Conservation (phyloP, 805 yeast genomes). For the Candida oleophila region DNA sequence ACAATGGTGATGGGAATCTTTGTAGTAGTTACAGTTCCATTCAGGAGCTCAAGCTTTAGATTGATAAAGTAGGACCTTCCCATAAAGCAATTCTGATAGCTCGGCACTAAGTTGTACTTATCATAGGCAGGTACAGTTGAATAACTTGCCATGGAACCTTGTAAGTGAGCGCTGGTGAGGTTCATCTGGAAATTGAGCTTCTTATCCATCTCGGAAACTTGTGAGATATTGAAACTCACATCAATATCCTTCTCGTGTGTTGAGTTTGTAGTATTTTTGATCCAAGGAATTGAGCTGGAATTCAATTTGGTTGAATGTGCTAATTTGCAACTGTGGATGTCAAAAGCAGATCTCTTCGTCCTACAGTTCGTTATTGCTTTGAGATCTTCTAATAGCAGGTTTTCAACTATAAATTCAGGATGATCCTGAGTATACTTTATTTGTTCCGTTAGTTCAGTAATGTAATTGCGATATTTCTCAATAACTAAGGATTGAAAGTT, state of each 20-base stretch:
- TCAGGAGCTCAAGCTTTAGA: neutral
- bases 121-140: slow-evolving; percentile 2
- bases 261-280: neutral
- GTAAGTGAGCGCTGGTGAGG: neutral
- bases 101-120: slow-evolving; percentile 1
- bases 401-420: neutral
- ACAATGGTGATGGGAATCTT: neutral
- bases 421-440: neutral
- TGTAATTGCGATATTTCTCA: neutral
- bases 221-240: neutral
- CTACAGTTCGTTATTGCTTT: neutral
- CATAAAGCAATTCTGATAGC: slow-evolving; percentile 1
- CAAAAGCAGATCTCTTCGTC: neutral
- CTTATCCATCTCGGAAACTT: neutral
- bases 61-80: neutral
- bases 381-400: neutral
- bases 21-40: neutral
- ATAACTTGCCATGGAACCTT: neutral
- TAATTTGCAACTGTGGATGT: neutral
- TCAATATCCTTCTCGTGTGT: neutral
- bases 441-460: neutral
- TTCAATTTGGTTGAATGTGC: neutral
- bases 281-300: slow-evolving; percentile 2
- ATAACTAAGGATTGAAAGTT: neutral
- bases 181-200: neutral